phyloP scores from a whole-genome alignment of 2,329 filamentous ascomycete genomes.

The Paraconiothyrium brasiliense region DNA sequence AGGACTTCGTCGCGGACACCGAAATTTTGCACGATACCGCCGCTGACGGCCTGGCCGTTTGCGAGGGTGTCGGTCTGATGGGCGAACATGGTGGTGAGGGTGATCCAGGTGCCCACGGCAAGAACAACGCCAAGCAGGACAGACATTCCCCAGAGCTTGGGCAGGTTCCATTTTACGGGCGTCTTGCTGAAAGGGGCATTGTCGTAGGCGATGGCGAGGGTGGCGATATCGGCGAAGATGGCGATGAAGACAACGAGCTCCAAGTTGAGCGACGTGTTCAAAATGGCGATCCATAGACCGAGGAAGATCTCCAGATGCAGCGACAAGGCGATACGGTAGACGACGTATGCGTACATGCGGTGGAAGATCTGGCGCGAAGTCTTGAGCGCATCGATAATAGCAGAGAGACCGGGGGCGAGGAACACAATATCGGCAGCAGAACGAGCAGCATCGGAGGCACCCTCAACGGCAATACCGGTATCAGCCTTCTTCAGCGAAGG shows the following conservation, averaged over 20 bases:
- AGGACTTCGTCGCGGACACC: conserved; percentile 83
- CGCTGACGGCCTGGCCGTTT: conserved; percentile 65
- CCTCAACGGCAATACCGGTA: conserved; percentile 93
- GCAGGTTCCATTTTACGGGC: conserved; percentile 94
- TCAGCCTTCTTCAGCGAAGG: conserved; percentile 95
- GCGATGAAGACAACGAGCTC: conserved; percentile 92
- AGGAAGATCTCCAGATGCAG: conserved; percentile 92
- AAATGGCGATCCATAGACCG: conserved; percentile 88
- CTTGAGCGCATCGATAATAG: conserved; percentile 92
- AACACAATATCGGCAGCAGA: conserved; percentile 95
- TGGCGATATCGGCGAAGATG: conserved; percentile 93
- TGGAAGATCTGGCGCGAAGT: conserved; percentile 95
- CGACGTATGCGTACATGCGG: conserved; percentile 95
- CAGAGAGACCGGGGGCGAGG: conserved; percentile 87
- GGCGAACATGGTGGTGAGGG: conserved; percentile 82
- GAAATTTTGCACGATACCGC: conserved; percentile 90
- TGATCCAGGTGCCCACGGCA: conserved; percentile 86
- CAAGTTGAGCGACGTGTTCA: conserved; percentile 85
- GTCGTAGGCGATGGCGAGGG: conserved; percentile 91
- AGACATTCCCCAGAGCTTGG: conserved; percentile 93
- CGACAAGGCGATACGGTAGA: conserved; percentile 92
- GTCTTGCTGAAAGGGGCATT: conserved; percentile 87
- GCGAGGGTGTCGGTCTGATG: conserved; percentile 41
- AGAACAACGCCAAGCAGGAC: conserved; percentile 83
- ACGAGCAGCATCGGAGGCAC: conserved; percentile 88